phyloP scores from a whole-genome alignment of 768 basidiomycete genomes.

The Boletus edulis region DNA sequence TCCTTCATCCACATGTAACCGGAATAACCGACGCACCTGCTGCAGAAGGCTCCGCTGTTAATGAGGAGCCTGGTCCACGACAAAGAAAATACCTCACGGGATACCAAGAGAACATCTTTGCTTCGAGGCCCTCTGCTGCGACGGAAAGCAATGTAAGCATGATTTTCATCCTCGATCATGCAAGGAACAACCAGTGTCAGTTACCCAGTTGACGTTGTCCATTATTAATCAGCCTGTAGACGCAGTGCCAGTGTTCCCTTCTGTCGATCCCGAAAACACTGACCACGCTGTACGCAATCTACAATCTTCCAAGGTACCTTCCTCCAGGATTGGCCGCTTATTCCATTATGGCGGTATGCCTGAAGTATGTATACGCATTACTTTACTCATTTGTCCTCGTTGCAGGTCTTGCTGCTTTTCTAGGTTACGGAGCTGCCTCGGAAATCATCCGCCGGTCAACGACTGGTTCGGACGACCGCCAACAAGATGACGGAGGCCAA shows the following conservation, averaged over 20 bases:
- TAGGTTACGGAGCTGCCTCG: constrained; percentile 86
- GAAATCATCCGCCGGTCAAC: constrained; percentile 77
- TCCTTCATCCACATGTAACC: neutral
- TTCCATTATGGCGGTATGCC: constrained; percentile 90
- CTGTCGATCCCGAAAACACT: neutral
- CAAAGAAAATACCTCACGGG: neutral
- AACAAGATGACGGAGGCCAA: constrained; percentile 81
- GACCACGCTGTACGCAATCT: constrained; percentile 39
- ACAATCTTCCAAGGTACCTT: constrained; percentile 86
- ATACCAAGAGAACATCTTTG: neutral
- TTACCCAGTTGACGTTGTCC: no score
- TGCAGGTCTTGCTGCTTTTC: constrained; percentile 83
- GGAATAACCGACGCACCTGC: neutral
- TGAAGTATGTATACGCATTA: neutral
- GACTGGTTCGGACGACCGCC: constrained; percentile 31
- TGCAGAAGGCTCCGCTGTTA: neutral
- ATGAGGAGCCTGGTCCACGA: neutral
- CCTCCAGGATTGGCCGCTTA: constrained; percentile 81
- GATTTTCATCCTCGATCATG: no score
- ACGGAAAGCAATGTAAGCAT: constrained; percentile 1
- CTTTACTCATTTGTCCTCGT: neutral
- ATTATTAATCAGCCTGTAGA: no score
- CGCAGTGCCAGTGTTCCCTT: no score
- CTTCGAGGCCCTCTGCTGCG: no score
- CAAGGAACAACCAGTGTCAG: no score